A percentile compares a stretch with the other conserved stretches of the same genome.
Evolutionary conservation across 495 filamentous ascomycete genomes (phyloP).

Genomic region (Aspergillus haitiensis): DNA sequence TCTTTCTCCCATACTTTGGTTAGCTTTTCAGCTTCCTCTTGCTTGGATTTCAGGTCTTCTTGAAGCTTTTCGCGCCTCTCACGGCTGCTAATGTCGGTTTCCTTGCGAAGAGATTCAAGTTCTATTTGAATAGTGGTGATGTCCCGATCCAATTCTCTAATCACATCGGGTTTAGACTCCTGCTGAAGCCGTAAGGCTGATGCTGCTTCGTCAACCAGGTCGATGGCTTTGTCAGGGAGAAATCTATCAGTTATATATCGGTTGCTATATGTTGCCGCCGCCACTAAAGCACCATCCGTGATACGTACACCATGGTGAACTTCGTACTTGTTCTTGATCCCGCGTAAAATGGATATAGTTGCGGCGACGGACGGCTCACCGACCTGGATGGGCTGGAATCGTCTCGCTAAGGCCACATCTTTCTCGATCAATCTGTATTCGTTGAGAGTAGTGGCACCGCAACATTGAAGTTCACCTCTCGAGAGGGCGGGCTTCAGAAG

Average conservation of each 20-base stretch:
- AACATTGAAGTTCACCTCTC: slow-evolving; percentile 90
- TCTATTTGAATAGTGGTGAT: slow-evolving; percentile 99
- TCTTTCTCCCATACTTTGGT: slow-evolving; percentile 89
- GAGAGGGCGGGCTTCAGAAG: slow-evolving; percentile 92
- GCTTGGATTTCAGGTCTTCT: slow-evolving; percentile 66
- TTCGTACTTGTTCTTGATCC: slow-evolving; percentile 96
- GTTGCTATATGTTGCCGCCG: slow-evolving; percentile 88
- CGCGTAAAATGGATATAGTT: slow-evolving; percentile 92
- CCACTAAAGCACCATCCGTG: slow-evolving; percentile 86
- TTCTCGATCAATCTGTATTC: slow-evolving; percentile 95
- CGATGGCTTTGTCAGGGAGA: slow-evolving; percentile 94
- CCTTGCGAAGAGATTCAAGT: slow-evolving; percentile 90
- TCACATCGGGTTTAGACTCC: slow-evolving; percentile 93
- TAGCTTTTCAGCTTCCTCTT: slow-evolving; percentile 65
- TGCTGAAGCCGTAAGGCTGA: slow-evolving; percentile 89
- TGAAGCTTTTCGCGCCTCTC: slow-evolving; percentile 89
- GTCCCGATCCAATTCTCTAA: slow-evolving; percentile 83
- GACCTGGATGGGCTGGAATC: slow-evolving; percentile 92
- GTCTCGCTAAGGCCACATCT: slow-evolving; percentile 85
- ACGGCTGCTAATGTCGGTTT: slow-evolving; percentile 82
- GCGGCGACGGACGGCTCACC: slow-evolving; percentile 86
- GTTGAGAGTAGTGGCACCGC: slow-evolving; percentile 87
- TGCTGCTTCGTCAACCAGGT: slow-evolving; percentile 93
- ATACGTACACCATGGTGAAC: slow-evolving; percentile 93
- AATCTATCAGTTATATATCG: slow-evolving; percentile 97